phyloP scores from a whole-genome alignment of 1,139 yeast species.

The Ogataea hybrid region DNA sequence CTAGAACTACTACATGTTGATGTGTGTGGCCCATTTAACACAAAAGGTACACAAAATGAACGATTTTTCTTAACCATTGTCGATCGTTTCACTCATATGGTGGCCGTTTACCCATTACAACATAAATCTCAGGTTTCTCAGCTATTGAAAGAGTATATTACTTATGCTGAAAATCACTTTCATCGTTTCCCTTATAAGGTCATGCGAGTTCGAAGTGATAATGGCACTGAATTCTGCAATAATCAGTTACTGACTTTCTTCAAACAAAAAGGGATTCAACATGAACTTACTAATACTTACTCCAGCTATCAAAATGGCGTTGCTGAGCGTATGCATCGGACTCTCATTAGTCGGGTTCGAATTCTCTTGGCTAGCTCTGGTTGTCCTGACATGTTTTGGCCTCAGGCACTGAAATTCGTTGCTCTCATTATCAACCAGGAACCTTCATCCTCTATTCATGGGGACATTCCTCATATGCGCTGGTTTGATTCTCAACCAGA shows the following conservation, averaged over 20 bases:
- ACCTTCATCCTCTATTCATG: not conserved
- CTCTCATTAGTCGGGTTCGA: not conserved
- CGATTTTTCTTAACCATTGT: slow-evolving; percentile 1
- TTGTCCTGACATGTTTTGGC: slow-evolving; percentile 1
- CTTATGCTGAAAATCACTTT: not conserved
- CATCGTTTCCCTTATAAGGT: not conserved
- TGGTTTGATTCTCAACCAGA: not conserved
- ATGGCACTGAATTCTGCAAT: slow-evolving; percentile 3
- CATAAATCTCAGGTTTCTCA: not conserved
- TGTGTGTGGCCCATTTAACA: slow-evolving; percentile 1
- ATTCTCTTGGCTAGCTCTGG: not conserved
- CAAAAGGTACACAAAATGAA: not conserved
- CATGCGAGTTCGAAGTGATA: not conserved
- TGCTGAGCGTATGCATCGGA: slow-evolving; percentile 1
- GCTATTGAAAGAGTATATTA: not conserved
- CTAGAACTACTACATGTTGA: slow-evolving; percentile 1
- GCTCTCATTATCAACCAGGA: not conserved
- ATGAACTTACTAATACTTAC: not conserved
- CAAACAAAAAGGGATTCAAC: not conserved
- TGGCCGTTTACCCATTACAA: not conserved
- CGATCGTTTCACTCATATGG: not conserved
- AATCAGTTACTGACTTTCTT: not conserved
- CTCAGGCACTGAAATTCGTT: not conserved
- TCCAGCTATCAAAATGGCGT: slow-evolving; percentile 2
- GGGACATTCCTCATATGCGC: not conserved